Evolutionary conservation across 2,329 filamentous ascomycete species (phyloP).

Genomic region (Daldinia eschscholtzii): DNA sequence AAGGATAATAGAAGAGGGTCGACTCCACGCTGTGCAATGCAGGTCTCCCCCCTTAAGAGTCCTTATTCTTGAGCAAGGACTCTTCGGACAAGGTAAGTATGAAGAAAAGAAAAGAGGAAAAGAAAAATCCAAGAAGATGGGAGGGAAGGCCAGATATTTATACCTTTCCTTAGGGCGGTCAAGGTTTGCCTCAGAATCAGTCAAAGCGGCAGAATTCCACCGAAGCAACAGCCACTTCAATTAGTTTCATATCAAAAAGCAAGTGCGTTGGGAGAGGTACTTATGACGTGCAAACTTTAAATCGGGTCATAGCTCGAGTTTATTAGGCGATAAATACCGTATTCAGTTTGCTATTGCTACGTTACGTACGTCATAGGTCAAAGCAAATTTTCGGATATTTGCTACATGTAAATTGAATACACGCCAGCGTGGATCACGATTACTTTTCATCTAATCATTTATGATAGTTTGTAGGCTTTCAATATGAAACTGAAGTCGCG

Average conservation of each 20-base stretch:
- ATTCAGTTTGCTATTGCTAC: background rate
- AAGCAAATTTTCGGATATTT: background rate
- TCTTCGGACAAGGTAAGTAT: constrained; percentile 56
- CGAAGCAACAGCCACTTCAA: background rate
- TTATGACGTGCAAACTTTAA: constrained; percentile 3
- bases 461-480: background rate
- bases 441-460: background rate
- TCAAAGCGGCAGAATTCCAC: constrained; percentile 26
- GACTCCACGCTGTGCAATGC: constrained; percentile 70
- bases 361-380: background rate
- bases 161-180: constrained; percentile 8
- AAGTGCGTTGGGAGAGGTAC: background rate
- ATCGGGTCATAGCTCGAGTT: constrained; percentile 1
- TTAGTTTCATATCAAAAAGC: background rate
- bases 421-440: background rate
- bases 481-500: background rate
- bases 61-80: constrained; percentile 49
- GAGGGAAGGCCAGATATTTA: constrained; percentile 26
- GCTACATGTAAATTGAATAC: background rate
- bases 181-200: background rate
- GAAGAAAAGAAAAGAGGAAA: constrained; percentile 45
- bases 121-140: constrained; percentile 1
- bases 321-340: background rate
- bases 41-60: constrained; percentile 57
- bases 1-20: constrained; percentile 54